Base-by-base conservation (phyloP, 2,329 filamentous ascomycete species). In the Fusarium euwallaceae region DNA sequence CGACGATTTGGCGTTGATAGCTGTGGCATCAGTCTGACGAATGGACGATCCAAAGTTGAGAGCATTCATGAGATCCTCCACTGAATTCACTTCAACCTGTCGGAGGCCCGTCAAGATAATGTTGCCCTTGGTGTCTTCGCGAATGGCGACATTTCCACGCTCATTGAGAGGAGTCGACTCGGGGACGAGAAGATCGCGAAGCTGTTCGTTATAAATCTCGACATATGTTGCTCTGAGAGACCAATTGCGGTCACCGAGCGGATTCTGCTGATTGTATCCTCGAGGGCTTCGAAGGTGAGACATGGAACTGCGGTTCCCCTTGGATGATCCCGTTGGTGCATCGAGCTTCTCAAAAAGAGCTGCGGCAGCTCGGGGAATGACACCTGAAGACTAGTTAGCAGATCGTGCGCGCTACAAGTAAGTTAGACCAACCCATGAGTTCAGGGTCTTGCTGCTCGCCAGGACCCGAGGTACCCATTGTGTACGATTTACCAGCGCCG, bases 131-230 rank as follows among this genome's bases (percentile, higher is more conserved):
- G 92, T 90, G 81, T 99, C 97, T 84, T 99, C 96, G 71, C 97
- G 93, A 73, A 99, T 98, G 3, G 92, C 93, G n/a, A 99, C 95
- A 34, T 89, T 88, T 61, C 89, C 89, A 70, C 97, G 92, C 80
- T 98, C 96, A 72, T 88, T 85, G 7, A 85, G 78, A 1, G 93
- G 91, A 0, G 92, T 89, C 55, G 91, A 84, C 55, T 98, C 96
- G 1, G 95, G 91, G 6, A 98, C 85, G 39, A 99, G 88, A 17
- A 99, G 88, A 86, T 99, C 97, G 78, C 97, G 92, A 34, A 98
- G 87, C 80, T 97, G 94, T 84, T 99, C 97, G 81, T 99, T 98
- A 86, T 99, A 99, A 75, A 99, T 99, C 87, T 98, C 90, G 73
- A 98, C 94, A 80, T 98, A 98, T 1, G 95, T 98, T 12, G 96